Evolutionary conservation across 768 basidiomycete genomes (phyloP).

Genomic region (Sistotremastrum suecicum): DNA sequence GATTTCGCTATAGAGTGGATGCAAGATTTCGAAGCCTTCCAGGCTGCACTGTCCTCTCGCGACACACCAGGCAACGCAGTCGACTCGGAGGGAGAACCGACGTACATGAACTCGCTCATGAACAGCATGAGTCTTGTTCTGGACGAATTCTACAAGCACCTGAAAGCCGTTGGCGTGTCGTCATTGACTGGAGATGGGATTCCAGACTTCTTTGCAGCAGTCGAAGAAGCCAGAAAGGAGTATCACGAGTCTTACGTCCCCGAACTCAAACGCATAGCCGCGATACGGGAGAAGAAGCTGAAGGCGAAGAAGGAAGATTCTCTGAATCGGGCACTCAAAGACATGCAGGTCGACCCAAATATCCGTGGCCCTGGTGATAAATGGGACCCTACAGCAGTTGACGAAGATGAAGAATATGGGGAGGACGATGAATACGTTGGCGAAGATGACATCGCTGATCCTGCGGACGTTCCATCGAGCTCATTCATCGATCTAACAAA

Average conservation of each 20-base stretch:
- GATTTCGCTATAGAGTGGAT: constrained; percentile 96
- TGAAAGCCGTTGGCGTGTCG: constrained; percentile 94
- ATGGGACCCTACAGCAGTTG: constrained; percentile 49
- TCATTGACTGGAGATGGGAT: constrained; percentile 94
- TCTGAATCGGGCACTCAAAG: constrained; percentile 62
- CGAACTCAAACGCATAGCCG: constrained; percentile 63
- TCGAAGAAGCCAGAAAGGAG: constrained; percentile 75
- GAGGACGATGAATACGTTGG: constrained; percentile 28
- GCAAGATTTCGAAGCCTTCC: constrained; percentile 94
- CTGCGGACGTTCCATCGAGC: constrained; percentile 55
- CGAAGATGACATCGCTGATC: constrained; percentile 53
- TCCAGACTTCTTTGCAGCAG: constrained; percentile 81
- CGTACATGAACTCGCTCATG: constrained; percentile 98
- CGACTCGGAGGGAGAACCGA: constrained; percentile 80
- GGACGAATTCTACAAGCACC: constrained; percentile 95
- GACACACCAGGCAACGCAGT: constrained; percentile 25
- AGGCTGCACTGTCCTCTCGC: constrained; percentile 62
- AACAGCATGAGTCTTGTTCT: constrained; percentile 96
- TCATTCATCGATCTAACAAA: constrained; percentile 66
- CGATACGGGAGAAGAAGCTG: constrained; percentile 47
- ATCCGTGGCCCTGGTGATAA: constrained; percentile 43
- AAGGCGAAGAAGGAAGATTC: constrained; percentile 61
- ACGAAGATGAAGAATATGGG: constrained; percentile 38
- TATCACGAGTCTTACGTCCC: constrained; percentile 91
- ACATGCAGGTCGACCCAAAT: constrained; percentile 66